A percentile compares a stretch with the other conserved stretches of the same genome.
Evolutionary conservation across 305 asterid species (phyloP).

Genomic region (Fraxinus latifolia): DNA sequence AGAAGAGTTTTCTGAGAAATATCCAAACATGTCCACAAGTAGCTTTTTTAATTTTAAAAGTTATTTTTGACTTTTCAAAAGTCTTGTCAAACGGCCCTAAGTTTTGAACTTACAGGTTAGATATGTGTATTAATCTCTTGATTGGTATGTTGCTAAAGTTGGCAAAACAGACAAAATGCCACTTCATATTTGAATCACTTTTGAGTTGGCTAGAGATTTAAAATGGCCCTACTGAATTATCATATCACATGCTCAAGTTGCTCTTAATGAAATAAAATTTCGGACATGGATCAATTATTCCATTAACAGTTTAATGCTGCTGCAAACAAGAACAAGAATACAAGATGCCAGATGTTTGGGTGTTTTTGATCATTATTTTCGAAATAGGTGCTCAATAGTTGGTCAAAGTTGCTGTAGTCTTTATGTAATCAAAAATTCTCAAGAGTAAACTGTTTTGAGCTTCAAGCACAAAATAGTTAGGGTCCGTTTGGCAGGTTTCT

Average conservation of each 20-base stretch:
- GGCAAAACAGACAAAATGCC: constrained; percentile 60
- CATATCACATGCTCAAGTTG: constrained; percentile 49
- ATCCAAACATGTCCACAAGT: constrained; percentile 4
- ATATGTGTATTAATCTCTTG: constrained; percentile 34
- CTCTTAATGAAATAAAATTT: constrained; percentile 24
- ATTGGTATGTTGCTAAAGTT: constrained; percentile 45
- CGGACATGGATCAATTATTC: constrained; percentile 27
- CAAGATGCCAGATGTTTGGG: constrained; percentile 25
- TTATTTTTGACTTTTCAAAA: neutral
- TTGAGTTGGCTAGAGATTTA: constrained; percentile 40
- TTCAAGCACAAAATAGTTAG: neutral
- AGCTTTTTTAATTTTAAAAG: constrained; percentile 27
- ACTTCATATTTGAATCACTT: constrained; percentile 34
- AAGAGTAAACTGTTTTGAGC: neutral
- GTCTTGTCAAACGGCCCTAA: neutral
- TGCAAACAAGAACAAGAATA: constrained; percentile 12
- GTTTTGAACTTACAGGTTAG: constrained; percentile 21
- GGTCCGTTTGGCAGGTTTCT: neutral
- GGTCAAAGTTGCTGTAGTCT: neutral
- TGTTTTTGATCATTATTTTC: neutral
- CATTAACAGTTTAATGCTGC: constrained; percentile 23
- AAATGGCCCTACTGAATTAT: constrained; percentile 46
- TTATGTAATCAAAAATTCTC: neutral
- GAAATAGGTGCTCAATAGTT: neutral
- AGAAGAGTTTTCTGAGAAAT: neutral